Percentiles rank a stretch among this genome's conserved stretches.
phyloP scores from a whole-genome alignment of 768 basidiomycete genomes.

The Tricholoma sp. region DNA sequence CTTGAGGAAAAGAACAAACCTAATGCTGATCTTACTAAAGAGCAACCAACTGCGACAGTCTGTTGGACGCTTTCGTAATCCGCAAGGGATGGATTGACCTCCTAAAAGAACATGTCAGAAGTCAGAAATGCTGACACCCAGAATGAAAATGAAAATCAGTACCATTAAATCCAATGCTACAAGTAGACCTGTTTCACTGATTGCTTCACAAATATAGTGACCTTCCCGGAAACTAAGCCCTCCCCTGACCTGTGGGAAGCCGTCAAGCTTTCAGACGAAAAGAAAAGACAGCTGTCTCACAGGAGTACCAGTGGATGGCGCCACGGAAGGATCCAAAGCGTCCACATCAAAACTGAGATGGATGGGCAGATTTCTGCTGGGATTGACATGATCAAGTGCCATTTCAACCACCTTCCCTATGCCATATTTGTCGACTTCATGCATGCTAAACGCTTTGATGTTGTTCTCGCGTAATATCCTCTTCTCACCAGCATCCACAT shows the following conservation, averaged over 20 bases:
- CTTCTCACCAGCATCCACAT: constrained; percentile 88
- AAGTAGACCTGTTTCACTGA: constrained; percentile 88
- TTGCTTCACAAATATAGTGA: constrained; percentile 94
- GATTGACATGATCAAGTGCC: constrained; percentile 94
- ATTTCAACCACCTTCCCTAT: constrained; percentile 95
- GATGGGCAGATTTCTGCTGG: constrained; percentile 75
- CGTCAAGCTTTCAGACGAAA: constrained; percentile 7
- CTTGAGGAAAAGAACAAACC: constrained; percentile 40
- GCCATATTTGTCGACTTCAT: constrained; percentile 86
- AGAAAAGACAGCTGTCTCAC: constrained; percentile 33
- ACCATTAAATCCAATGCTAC: constrained; percentile 96
- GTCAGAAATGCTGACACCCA: constrained; percentile 3
- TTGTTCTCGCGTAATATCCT: constrained; percentile 72
- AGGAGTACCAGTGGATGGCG: constrained; percentile 93
- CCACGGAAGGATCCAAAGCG: constrained; percentile 89
- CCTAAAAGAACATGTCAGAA: constrained; percentile 39
- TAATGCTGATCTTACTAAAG: constrained; percentile 75
- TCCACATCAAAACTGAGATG: constrained; percentile 98
- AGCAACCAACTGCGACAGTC: constrained; percentile 89
- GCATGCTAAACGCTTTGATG: constrained; percentile 90
- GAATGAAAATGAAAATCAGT: constrained; percentile 16
- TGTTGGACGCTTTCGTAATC: constrained; percentile 72
- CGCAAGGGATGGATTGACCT: constrained; percentile 93
- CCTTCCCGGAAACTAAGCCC: constrained; percentile 96
- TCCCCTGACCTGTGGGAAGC: constrained; percentile 65